Evolutionary conservation across 2,329 filamentous ascomycete species (phyloP), one percentile per base, ranked within the genome.

Genomic region (Cucurbitaria berberidis): DNA sequence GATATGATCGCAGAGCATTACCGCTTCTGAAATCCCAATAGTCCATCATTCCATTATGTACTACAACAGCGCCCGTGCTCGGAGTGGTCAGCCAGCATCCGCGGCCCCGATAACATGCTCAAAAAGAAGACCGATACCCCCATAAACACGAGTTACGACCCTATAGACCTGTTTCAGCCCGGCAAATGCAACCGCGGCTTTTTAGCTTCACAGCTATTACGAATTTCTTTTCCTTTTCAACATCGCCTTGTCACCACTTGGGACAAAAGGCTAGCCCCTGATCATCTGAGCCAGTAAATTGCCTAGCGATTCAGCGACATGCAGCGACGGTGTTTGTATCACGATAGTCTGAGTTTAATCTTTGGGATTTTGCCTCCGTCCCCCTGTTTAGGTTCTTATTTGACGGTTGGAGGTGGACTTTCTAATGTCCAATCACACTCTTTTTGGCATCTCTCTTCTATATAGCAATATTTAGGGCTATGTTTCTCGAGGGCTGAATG

Each of bases 91-190:
- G 52, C 51, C 35, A 13, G 8, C 29, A 45, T 35, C 27, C 48
- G 42, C 34, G 51, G 51, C 43, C 45, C 48, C 48, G 61, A 47
- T 57, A 62, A 57, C 47, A 64, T 60, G 56, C 51, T 57, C 59
- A 57, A 65, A 38, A 64, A 61, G 62, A 64, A 71, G 67, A 55
- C 67, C 62, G 68, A 73, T 72, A 73, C 70, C 70, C 68, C 60
- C 55, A 61, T 68, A 70, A 59, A 71, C 52, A 72, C 64, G 69
- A 69, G 59, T 68, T 64, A 73, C 67, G 70, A 73, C 65, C 57
- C 59, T 54, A 69, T 73, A 72, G 70, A 73, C 45, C 55, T 63
- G 68, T 57, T 45, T 38, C 42, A 11, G 50, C 29, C 53, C 51
- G 53, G 41, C 53, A 29, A 39, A 45, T 44, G 43, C 21, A 5